phyloP scores from a whole-genome alignment of 257 asterid species.

The Rehmannia glutinosa region DNA sequence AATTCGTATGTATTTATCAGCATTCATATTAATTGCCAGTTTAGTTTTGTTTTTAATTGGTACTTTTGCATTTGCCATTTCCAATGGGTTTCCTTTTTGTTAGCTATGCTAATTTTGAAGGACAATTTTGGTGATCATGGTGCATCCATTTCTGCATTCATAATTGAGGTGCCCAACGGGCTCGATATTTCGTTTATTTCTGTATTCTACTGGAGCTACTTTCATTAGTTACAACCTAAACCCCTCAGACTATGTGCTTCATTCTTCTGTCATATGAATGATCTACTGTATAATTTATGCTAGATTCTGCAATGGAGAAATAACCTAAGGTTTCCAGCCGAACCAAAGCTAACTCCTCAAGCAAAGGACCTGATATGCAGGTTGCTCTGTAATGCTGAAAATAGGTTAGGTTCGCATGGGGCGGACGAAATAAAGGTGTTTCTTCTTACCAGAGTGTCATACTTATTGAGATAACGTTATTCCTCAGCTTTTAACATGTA shows the following conservation, averaged over 20 bases:
- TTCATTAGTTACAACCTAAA: not conserved
- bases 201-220: no score
- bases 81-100: no score
- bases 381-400: conserved; percentile 58
- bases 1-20: no score
- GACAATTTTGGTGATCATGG: no score
- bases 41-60: no score
- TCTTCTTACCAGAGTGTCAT: conserved; percentile 2
- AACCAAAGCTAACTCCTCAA: conserved; percentile 56
- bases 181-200: no score
- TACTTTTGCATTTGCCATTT: no score
- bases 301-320: conserved; percentile 80
- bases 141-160: no score
- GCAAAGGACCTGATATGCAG: conserved; percentile 66
- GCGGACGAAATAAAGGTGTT: conserved; percentile 73
- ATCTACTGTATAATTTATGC: not conserved
- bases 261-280: not conserved
- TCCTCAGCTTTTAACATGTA: not conserved
- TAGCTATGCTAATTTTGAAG: no score
- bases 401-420: conserved; percentile 69
- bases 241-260: not conserved
- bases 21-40: no score
- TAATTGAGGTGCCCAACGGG: no score
- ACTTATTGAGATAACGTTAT: not conserved
- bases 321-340: conserved; percentile 59